Evolutionary conservation across 192 early-diverging fungal genomes (phyloP).

Genomic region (Phlyctochytrium bullatum): DNA sequence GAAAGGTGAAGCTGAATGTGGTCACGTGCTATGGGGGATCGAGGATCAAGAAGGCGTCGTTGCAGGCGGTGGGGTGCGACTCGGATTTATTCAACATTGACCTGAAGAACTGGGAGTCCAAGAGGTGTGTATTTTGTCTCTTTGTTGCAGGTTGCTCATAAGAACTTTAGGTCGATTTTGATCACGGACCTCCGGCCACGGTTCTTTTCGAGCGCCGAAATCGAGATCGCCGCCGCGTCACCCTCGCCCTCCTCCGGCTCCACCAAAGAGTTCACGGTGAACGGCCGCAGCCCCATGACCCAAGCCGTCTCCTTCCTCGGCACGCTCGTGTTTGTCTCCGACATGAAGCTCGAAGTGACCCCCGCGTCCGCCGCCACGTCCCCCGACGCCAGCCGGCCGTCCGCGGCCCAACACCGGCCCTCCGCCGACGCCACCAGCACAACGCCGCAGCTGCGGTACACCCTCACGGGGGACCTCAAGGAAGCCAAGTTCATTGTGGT

Average conservation of each 20-base stretch:
- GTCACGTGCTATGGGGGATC: constrained; percentile 5
- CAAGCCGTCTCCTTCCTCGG: constrained; percentile 8
- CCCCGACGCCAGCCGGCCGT: not conserved
- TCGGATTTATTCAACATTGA: constrained; percentile 30
- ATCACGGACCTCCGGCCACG: constrained; percentile 26
- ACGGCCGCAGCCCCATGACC: not conserved
- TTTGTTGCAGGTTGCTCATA: constrained; percentile 3
- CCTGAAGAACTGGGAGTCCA: constrained; percentile 46
- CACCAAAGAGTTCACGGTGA: constrained; percentile 16
- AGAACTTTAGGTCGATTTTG: too few relatives aligned
- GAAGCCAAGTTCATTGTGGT: constrained; percentile 39
- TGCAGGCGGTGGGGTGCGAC: constrained; percentile 15
- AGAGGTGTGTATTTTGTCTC: constrained; percentile 26
- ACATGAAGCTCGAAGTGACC: constrained; percentile 18
- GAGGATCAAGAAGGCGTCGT: constrained; percentile 42
- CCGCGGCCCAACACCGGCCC: too few relatives aligned
- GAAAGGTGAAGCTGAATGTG: constrained; percentile 9
- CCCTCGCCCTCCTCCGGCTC: too few relatives aligned
- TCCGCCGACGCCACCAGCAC: not conserved
- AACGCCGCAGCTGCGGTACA: constrained; percentile 22
- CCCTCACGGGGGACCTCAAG: constrained; percentile 31
- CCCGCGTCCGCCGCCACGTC: constrained; percentile 10
- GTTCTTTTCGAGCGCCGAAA: constrained; percentile 18
- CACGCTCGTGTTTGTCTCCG: constrained; percentile 14
- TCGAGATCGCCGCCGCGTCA: constrained; percentile 8